Conservation (phyloP, 2,329 filamentous ascomycete species). For the Ciborinia camelliae region DNA sequence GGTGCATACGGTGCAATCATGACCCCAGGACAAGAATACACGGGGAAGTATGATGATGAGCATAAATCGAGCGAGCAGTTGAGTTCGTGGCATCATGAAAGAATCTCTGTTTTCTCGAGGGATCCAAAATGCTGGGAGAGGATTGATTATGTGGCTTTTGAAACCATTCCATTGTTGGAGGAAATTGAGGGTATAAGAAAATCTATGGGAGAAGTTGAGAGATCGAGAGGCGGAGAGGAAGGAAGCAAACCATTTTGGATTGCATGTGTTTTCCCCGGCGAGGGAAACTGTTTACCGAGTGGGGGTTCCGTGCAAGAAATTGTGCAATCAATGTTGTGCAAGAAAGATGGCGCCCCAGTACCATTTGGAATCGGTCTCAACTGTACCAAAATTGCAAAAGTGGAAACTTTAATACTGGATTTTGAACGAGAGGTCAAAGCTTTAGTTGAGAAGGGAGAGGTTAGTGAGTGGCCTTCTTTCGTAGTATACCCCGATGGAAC, state of each 20-base stretch:
- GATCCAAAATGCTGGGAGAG: constrained; percentile 31
- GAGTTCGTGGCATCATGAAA: constrained; percentile 54
- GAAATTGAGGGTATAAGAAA: constrained; percentile 58
- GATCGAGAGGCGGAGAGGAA: not conserved
- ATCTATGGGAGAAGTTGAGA: constrained; percentile 33
- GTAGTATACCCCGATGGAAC: constrained; percentile 69
- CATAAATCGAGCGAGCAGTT: constrained; percentile 47
- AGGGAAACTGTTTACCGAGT: constrained; percentile 53
- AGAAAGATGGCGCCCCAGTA: constrained; percentile 24
- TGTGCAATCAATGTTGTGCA: constrained; percentile 40
- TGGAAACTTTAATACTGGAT: constrained; percentile 52
- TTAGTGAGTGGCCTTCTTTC: constrained; percentile 48
- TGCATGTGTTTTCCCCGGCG: constrained; percentile 58
- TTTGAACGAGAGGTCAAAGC: constrained; percentile 49
- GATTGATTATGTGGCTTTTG: constrained; percentile 57
- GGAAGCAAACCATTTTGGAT: constrained; percentile 49
- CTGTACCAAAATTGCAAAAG: constrained; percentile 63
- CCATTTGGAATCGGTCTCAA: constrained; percentile 67
- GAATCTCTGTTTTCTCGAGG: constrained; percentile 49
- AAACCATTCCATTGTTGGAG: constrained; percentile 62
- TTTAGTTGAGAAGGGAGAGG: constrained; percentile 41
- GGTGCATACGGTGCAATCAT: constrained; percentile 67
- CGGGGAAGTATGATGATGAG: constrained; percentile 53
- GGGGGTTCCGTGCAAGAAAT: constrained; percentile 48
- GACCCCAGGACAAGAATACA: constrained; percentile 64